Evolutionary conservation across 2,329 filamentous ascomycete species (phyloP).

Genomic region (Talaromyces verruculosus): DNA sequence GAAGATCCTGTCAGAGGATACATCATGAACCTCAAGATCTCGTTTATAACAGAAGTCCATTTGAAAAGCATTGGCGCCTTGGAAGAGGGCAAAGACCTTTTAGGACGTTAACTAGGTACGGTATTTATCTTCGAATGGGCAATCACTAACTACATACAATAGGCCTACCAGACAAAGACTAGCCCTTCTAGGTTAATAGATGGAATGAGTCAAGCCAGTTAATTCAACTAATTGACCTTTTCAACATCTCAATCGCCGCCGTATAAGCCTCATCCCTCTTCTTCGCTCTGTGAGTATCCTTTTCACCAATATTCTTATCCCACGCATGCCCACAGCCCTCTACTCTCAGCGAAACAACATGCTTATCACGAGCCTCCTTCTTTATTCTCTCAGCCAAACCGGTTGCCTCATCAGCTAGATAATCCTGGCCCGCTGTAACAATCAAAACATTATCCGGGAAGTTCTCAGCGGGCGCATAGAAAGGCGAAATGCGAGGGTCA

Average conservation of each 20-base stretch:
- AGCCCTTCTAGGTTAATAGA: background rate
- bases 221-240: background rate
- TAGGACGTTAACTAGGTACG: background rate
- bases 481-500: conserved; percentile 32
- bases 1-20: background rate
- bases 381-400: conserved; percentile 28
- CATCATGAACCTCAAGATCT: background rate
- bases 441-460: conserved; percentile 33
- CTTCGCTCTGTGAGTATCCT: background rate
- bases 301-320: conserved; percentile 20
- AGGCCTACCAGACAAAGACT: background rate
- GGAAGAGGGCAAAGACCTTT: background rate
- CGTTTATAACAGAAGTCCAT: no score
- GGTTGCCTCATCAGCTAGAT: conserved; percentile 30
- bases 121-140: background rate
- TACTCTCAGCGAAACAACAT: conserved; percentile 16
- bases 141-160: background rate
- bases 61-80: background rate
- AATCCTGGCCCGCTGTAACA: conserved; percentile 29
- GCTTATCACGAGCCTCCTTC: conserved; percentile 17
- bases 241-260: conserved; percentile 19
- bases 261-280: conserved; percentile 21
- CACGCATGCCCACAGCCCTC: conserved; percentile 19
- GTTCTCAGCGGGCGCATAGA: conserved; percentile 29
- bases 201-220: no score